Evolutionary conservation across 352 stramenopile species (phyloP), one percentile per base, ranked within the genome.

Genomic region (Elongisporangium senticosum): DNA sequence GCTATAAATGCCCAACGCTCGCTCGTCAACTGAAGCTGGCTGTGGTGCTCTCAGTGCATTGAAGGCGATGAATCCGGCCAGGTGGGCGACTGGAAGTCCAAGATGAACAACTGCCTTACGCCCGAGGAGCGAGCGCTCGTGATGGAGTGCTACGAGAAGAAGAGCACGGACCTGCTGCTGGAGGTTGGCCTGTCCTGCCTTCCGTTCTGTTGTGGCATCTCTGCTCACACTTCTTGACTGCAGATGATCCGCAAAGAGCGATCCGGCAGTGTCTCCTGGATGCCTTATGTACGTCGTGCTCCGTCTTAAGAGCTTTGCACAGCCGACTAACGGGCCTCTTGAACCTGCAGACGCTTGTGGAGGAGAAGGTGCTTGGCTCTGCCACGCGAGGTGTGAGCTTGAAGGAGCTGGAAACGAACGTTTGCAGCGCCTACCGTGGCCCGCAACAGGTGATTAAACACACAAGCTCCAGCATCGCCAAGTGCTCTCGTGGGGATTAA

Each of bases 21-120:
- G 51, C 19, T 39, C 49, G 43, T 15, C 5, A 7, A 7, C 21
- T 59, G 2, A 20, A 51, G 15, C 4, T 63, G 49, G 10, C n/a
- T 7, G 8, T 43, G n/a, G 51, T 54, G 43, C 1, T 11, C 1
- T 7, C 14, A 91, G 80, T 92, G 82, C 49, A 76, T 92, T 53
- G 85, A 94, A 75, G 74, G 76, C 50, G 77, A 90, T 50, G 81
- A 90, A 56, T 89, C 76, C 8, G 80, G 85, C 26, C 71, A 76
- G 10, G 56, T 75, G n/a, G 78, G 74, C 22, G 80, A 93, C 61
- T 94, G 85, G 85, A 55, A 62, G 21, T 80, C 72, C 49, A 92
- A 92, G 59, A 55, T 90, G 13, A 63, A 80, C 39, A 87, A 86
- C 62, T 94, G 85, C 53, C 70, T 92, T 49, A 82, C 77, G 22